Conservation (phyloP, 2,329 filamentous ascomycete genomes). For the Diaporthe ilicicola region DNA sequence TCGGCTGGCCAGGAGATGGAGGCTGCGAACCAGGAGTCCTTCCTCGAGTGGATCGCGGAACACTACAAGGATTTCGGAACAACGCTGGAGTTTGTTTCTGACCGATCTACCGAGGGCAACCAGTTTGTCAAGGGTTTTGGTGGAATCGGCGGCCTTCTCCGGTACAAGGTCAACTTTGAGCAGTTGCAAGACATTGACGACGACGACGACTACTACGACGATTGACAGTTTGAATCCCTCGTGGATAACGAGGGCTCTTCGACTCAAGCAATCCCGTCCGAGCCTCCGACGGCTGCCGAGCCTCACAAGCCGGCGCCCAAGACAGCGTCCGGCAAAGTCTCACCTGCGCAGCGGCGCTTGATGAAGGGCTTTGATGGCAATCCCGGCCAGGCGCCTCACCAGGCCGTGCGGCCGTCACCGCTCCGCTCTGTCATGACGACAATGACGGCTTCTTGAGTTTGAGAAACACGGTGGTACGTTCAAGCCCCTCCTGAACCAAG, state of each 20-base stretch:
- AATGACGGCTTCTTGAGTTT: constrained; percentile 69
- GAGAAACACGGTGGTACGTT: constrained; percentile 31
- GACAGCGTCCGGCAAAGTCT: constrained; percentile 43
- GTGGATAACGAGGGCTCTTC: constrained; percentile 81
- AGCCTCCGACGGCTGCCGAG: constrained; percentile 40
- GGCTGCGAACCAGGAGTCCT: constrained; percentile 83
- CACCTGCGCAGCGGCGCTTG: constrained; percentile 54
- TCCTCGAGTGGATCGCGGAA: constrained; percentile 99
- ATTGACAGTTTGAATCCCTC: constrained; percentile 94
- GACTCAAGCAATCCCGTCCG: constrained; percentile 66
- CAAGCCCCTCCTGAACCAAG: no score
- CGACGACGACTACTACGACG: constrained; percentile 93
- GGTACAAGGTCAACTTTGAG: constrained; percentile 99
- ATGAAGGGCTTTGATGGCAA: constrained; percentile 55
- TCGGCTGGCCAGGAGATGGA: constrained; percentile 95
- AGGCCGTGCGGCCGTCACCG: constrained; percentile 70
- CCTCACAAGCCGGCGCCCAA: constrained; percentile 54
- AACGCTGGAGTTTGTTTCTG: constrained; percentile 94
- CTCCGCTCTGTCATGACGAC: constrained; percentile 74
- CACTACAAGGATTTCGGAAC: constrained; percentile 99
- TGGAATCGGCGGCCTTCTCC: constrained; percentile 95
- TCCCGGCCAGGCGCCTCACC: constrained; percentile 54
- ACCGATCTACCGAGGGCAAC: constrained; percentile 97
- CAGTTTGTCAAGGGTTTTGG: constrained; percentile 99
- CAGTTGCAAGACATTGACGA: constrained; percentile 92